Base-by-base conservation (phyloP, 2,329 filamentous ascomycete genomes). In the Diaporthe sp. region DNA sequence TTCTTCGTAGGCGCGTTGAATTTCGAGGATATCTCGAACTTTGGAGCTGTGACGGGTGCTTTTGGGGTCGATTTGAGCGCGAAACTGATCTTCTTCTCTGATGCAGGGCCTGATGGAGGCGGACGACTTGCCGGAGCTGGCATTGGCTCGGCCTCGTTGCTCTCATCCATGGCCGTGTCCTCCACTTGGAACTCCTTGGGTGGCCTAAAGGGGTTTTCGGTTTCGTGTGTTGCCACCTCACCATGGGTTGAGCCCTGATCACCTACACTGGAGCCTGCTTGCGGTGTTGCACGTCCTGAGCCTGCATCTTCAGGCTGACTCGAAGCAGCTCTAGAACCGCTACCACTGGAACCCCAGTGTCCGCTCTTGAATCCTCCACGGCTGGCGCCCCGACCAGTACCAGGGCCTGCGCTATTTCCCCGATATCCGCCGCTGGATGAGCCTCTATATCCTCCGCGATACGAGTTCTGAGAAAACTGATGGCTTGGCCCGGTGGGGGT, bases 61-160 rank as follows among this genome's bases (percentile, higher is more conserved):
- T 92, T 92, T 15, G 87, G 88, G 55, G 93, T 90, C 13, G 92
- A 90, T 81, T 98, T 98, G 83, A 98, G 95, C 1, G 95, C 95
- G 82, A 98, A 98, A 81, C 95, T 97, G 80, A 98, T 97, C 83
- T 96, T 97, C 58, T 91, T 91, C 71, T 85, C 84, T 25, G 74
- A 69, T 44, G 88, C 86, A n/a, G 89, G 86, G 7, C 89, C 88
- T 2, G 87, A 85, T 27, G 89, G 86, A 2, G 88, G 84, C 51
- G 89, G 85, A 73, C 89, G 89, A 44, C 22, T 63, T 73, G 83
- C 86, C 15, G 90, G 87, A 27, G 88, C 88, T 39, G 88, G 88
- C 83, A 90, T 89, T 71, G 87, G 85, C 73, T 89, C 87, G 30
- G 84, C 81, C 63, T 84, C 83, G 70, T 85, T 83, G 32, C 83